Conservation (phyloP, 331 rosid genomes). For the Phaseolus coccineus region DNA sequence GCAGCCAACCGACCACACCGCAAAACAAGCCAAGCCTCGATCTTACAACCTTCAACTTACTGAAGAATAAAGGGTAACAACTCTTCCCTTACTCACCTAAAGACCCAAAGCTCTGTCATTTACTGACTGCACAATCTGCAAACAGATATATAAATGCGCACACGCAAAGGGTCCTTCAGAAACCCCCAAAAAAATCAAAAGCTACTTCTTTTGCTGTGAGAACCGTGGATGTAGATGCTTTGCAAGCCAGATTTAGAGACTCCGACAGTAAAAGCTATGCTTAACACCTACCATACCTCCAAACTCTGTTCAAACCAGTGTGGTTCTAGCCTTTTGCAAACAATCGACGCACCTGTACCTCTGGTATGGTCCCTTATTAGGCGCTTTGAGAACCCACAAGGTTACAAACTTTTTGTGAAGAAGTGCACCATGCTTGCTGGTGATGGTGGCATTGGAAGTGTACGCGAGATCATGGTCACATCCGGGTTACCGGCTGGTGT, state of each 20-base stretch:
- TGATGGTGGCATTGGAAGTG: conserved; percentile 61
- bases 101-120: conserved; percentile 7
- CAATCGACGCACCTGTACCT: conserved; percentile 62
- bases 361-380: conserved; percentile 71
- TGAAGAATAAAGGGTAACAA: background rate
- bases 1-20: conserved; percentile 40
- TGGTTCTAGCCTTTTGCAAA: conserved; percentile 57
- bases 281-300: conserved; percentile 48
- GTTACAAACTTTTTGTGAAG: conserved; percentile 64
- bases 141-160: background rate
- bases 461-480: conserved; percentile 52
- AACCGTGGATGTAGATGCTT: conserved; percentile 4
- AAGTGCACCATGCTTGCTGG: conserved; percentile 58
- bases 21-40: conserved; percentile 17
- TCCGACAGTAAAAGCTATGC: conserved; percentile 36
- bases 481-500: conserved; percentile 65
- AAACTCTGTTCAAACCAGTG: conserved; percentile 58
- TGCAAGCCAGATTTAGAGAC: background rate
- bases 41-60: background rate
- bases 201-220: background rate
- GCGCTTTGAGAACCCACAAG: conserved; percentile 63
- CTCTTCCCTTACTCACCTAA: background rate
- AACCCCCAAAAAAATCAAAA: background rate
- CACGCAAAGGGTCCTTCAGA: background rate
- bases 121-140: background rate